Evolutionary conservation across 768 basidiomycete species (phyloP).

Genomic region (Rubroboletus satanas): DNA sequence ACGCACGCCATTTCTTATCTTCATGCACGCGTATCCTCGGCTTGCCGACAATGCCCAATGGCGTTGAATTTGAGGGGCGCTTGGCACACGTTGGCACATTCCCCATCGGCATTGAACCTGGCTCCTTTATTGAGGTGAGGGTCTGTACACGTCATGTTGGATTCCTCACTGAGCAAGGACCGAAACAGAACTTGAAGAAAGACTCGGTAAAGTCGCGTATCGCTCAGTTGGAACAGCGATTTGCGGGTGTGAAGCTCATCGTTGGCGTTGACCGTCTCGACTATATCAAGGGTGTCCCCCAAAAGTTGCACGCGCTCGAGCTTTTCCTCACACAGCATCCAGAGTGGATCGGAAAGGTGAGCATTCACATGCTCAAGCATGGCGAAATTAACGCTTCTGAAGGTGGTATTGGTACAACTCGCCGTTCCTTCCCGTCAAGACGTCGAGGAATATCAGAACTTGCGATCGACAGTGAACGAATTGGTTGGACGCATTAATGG

Average conservation of each 20-base stretch:
- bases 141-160: neutral
- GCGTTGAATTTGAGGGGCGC: slow-evolving; percentile 93
- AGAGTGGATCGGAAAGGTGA: slow-evolving; percentile 96
- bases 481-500: slow-evolving; percentile 98
- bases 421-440: slow-evolving; percentile 97
- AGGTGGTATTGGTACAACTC: slow-evolving; percentile 95
- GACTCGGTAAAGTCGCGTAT: slow-evolving; percentile 80
- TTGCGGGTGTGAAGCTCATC: slow-evolving; percentile 93
- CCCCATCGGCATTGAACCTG: slow-evolving; percentile 97
- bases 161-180: neutral
- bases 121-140: slow-evolving; percentile 78
- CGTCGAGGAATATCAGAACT: slow-evolving; percentile 98
- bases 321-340: slow-evolving; percentile 96
- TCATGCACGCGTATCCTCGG: slow-evolving; percentile 96
- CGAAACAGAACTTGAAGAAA: slow-evolving; percentile 69
- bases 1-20: slow-evolving; percentile 98
- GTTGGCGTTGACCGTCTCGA: slow-evolving; percentile 98
- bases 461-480: slow-evolving; percentile 94
- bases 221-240: slow-evolving; percentile 78
- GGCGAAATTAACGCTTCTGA: slow-evolving; percentile 1
- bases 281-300: slow-evolving; percentile 99
- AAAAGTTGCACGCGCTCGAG: slow-evolving; percentile 95
- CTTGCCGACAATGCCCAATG: slow-evolving; percentile 95
- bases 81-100: slow-evolving; percentile 97
- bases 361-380: slow-evolving; percentile 5